Conservation (phyloP, 306 rosid species). For the Medicago truncatula region DNA sequence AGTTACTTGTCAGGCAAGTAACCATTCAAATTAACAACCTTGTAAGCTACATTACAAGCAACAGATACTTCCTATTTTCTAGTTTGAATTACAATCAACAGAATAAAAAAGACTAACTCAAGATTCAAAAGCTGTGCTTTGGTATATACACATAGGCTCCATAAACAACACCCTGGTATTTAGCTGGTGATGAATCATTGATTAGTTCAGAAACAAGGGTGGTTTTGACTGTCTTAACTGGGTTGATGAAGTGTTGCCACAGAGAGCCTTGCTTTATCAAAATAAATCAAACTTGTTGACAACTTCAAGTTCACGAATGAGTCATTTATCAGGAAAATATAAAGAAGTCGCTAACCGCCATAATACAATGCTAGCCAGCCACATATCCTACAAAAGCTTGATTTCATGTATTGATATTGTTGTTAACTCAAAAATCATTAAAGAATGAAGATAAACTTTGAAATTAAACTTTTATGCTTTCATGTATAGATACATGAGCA, state of each 20-base stretch:
- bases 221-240: slow-evolving; percentile 66
- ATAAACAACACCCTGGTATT: slow-evolving; percentile 68
- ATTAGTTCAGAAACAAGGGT: slow-evolving; percentile 69
- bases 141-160: slow-evolving; percentile 74
- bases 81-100: too few species aligned
- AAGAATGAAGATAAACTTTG: not conserved
- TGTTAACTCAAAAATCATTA: slow-evolving; percentile 7
- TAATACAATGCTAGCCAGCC: slow-evolving; percentile 1
- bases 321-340: slow-evolving; percentile 12
- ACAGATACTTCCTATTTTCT: too few species aligned
- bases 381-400: not conserved
- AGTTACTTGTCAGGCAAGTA: too few species aligned
- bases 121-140: slow-evolving; percentile 56
- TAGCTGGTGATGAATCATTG: slow-evolving; percentile 55
- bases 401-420: not conserved
- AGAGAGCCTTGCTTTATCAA: slow-evolving; percentile 58
- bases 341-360: not conserved
- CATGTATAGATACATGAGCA: not conserved
- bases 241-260: slow-evolving; percentile 89
- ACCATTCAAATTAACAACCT: too few species aligned
- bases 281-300: not conserved
- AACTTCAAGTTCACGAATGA: not conserved
- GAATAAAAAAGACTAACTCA: too few species aligned
- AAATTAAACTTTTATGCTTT: not conserved
- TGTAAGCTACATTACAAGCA: too few species aligned